Base-by-base conservation (phyloP, 1,284 basidiomycete genomes). In the Meripilus lineatus region DNA sequence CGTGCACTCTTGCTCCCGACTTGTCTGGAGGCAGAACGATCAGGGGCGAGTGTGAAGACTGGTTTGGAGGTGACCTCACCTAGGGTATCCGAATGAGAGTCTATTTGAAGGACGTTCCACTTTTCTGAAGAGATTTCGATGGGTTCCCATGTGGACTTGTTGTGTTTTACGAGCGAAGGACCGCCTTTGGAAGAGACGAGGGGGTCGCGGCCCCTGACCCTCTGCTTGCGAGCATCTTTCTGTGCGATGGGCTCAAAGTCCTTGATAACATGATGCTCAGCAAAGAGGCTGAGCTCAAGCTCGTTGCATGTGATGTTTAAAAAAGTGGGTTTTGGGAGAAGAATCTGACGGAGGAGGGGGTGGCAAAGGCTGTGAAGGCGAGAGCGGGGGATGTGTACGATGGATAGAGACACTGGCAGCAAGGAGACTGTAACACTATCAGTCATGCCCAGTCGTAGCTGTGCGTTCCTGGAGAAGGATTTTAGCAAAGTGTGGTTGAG, bases 101-200 rank as follows among this genome's bases (percentile, higher is more conserved):
- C 84, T 40, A 87, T 80, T 58, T 85, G 83, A 25, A 86, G 68
- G n/a, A 85, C 84, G 54, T 71, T 80, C 84, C 84, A 86, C 48
- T 70, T 72, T 51, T 86, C 83, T 46, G 72, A 73, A 3, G 83
- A 84, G 40, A 84, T 74, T 53, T 85, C 81, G 42, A 86, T 70
- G n/a, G 71, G 68, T 45, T 81, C 77, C 50, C 54, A 59, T 32
- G 40, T 49, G 15, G 40, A 14, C 21, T 23, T 39, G 30, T 45
- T 30, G 25, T 40, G 30, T 38, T 38, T 37, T 7, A 22, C 15
- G 20, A 34, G 23, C 22, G 43, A 20, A 18, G 43, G 42, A 28
- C 38, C 28, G 38, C 26, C 38, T 14, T 26, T 42, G 14, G 38
- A 5, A 13, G 23, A 10, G 5, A 23, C 18, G 8, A 28, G 37